phyloP scores from a whole-genome alignment of 2,329 filamentous ascomycete species.

The Cladosporium austrohemisphaericum region DNA sequence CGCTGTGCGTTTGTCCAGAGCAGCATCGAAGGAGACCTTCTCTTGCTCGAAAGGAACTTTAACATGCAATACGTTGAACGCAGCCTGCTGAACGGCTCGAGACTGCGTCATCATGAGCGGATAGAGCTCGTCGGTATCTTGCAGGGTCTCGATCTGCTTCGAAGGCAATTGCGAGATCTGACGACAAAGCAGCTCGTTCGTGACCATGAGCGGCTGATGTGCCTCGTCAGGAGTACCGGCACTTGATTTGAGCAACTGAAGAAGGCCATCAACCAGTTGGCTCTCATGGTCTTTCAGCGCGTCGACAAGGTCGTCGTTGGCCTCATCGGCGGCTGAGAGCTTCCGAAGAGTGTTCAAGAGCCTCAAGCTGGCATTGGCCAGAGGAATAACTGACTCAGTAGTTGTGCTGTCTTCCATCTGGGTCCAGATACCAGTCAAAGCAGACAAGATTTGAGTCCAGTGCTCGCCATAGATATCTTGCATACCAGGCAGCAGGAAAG shows the following conservation, averaged over 20 bases:
- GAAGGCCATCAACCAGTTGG: constrained; percentile 54
- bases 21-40: constrained; percentile 73
- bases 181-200: constrained; percentile 70
- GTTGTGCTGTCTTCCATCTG: constrained; percentile 9
- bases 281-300: constrained; percentile 61
- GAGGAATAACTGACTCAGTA: constrained; percentile 24
- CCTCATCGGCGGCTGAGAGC: constrained; percentile 54
- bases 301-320: constrained; percentile 83
- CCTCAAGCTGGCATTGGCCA: constrained; percentile 69
- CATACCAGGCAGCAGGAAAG: constrained; percentile 65
- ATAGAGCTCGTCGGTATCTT: constrained; percentile 66
- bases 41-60: constrained; percentile 77
- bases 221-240: constrained; percentile 48
- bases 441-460: constrained; percentile 58
- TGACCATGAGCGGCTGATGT: constrained; percentile 67
- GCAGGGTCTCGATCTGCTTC: constrained; percentile 49
- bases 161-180: constrained; percentile 63
- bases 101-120: constrained; percentile 72
- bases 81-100: constrained; percentile 70
- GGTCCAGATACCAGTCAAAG: constrained; percentile 37
- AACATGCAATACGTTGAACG: constrained; percentile 74
- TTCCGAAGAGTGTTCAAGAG: constrained; percentile 62
- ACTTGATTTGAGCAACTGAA: constrained; percentile 57
- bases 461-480: constrained; percentile 82
- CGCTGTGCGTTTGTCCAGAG: constrained; percentile 67